A percentile compares a stretch with the other conserved stretches of the same genome.
These are phyloP conservation scores for Candida argentea DNA, from an alignment of 805 yeast genomes.

Conservation along the genomic window DNA sequence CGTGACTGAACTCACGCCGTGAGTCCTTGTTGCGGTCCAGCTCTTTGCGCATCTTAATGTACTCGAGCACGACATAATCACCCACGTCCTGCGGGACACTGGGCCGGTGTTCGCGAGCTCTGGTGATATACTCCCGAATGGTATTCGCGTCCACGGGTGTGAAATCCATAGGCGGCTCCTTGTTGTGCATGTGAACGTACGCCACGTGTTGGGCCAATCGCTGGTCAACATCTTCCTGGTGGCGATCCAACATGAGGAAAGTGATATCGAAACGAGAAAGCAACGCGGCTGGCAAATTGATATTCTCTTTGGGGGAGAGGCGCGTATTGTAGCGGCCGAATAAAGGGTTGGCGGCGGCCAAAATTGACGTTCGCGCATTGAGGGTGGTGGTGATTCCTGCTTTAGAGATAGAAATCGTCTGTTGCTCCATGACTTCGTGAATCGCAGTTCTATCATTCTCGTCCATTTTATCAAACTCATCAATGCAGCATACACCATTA, in stretches of 20 bases:
- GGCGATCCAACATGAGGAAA: conserved; percentile 78
- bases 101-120: conserved; percentile 81
- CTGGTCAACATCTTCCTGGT: conserved; percentile 71
- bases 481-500: conserved; percentile 96
- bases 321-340: conserved; percentile 90
- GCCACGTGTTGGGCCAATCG: conserved; percentile 89
- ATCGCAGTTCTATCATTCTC: conserved; percentile 94
- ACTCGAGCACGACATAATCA: conserved; percentile 75
- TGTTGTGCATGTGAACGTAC: conserved; percentile 87
- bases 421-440: conserved; percentile 99
- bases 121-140: conserved; percentile 79
- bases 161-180: conserved; percentile 69
- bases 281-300: conserved; percentile 92
- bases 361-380: conserved; percentile 88
- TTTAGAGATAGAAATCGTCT: conserved; percentile 91
- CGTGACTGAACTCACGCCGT: conserved; percentile 73
- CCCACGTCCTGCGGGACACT: conserved; percentile 75
- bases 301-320: conserved; percentile 87
- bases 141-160: conserved; percentile 71
- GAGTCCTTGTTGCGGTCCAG: conserved; percentile 72
- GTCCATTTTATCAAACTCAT: conserved; percentile 98
- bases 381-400: conserved; percentile 96
- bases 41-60: conserved; percentile 88
- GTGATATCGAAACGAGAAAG: conserved; percentile 89
- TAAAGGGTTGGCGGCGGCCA: conserved; percentile 98